phyloP scores from a whole-genome alignment of 2,329 filamentous ascomycete species.

The Aspergillus jensenii region DNA sequence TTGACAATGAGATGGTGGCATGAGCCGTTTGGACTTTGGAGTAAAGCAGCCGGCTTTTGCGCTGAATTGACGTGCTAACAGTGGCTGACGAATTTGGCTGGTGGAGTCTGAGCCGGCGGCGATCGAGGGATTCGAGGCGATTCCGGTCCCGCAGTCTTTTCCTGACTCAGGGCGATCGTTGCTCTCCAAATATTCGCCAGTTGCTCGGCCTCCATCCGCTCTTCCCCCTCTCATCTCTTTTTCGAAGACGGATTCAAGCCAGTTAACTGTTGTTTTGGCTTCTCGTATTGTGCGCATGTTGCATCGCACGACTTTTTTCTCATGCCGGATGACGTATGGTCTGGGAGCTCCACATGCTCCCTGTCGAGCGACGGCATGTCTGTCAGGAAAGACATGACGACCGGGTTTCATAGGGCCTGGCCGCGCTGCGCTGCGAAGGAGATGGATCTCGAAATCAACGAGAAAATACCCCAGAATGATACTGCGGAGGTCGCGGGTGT shows the following conservation, averaged over 20 bases:
- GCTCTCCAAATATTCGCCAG: neutral
- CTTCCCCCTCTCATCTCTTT: neutral
- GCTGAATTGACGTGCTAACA: neutral
- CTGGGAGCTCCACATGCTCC: conserved; percentile 3
- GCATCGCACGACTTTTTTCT: neutral
- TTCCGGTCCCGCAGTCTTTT: neutral
- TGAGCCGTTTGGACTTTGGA: neutral
- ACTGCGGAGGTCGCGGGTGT: conserved; percentile 20
- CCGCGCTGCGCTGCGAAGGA: conserved; percentile 10
- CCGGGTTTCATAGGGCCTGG: neutral
- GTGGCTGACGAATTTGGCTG: neutral
- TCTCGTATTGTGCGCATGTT: neutral
- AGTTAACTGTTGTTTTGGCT: neutral
- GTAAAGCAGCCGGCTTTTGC: neutral
- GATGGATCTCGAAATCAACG: conserved; percentile 8
- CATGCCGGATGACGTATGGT: conserved; percentile 9
- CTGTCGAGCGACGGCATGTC: conserved; percentile 4
- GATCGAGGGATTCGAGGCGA: neutral
- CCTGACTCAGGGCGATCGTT: neutral
- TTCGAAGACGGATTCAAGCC: neutral
- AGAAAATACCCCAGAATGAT: neutral
- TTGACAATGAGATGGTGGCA: neutral
- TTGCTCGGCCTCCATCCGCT: neutral
- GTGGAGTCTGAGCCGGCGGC: neutral
- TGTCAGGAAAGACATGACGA: neutral